Evolutionary conservation across 1,284 basidiomycete genomes (phyloP).

Genomic region (Trichosporon faecale): DNA sequence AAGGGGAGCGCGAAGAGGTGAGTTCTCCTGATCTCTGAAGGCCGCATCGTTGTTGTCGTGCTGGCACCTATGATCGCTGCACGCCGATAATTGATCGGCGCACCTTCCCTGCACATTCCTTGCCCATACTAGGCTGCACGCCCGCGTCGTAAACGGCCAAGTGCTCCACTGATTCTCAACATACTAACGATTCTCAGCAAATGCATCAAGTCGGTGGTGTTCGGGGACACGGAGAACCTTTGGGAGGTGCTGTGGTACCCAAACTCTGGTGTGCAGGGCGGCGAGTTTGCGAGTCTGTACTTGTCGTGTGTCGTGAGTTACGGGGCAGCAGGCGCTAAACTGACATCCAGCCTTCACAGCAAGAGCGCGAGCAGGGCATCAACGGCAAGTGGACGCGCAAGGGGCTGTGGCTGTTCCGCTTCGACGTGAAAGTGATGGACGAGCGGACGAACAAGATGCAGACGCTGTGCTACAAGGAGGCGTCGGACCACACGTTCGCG

Average conservation of each 20-base stretch:
- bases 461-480: conserved; percentile 64
- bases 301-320: conserved; percentile 70
- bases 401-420: conserved; percentile 76
- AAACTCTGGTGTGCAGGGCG: conserved; percentile 63
- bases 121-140: too few relatives aligned
- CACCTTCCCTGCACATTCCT: neutral
- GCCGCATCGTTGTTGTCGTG: neutral
- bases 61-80: neutral
- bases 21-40: conserved; percentile 14
- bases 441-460: conserved; percentile 30
- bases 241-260: conserved; percentile 72
- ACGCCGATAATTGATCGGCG: neutral
- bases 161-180: too few relatives aligned
- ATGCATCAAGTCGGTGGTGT: conserved; percentile 52
- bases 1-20: conserved; percentile 51
- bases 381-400: conserved; percentile 75
- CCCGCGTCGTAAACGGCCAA: too few relatives aligned
- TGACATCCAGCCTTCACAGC: conserved; percentile 59
- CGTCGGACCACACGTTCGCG: conserved; percentile 76
- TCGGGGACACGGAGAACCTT: conserved; percentile 51
- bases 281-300: conserved; percentile 68
- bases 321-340: neutral
- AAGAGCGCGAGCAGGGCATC: conserved; percentile 66
- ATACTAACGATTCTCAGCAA: conserved; percentile 33
- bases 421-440: conserved; percentile 64